These are phyloP conservation scores for Pinus taeda DNA, from an alignment of 75 land plant species.

Conservation along the genomic window DNA sequence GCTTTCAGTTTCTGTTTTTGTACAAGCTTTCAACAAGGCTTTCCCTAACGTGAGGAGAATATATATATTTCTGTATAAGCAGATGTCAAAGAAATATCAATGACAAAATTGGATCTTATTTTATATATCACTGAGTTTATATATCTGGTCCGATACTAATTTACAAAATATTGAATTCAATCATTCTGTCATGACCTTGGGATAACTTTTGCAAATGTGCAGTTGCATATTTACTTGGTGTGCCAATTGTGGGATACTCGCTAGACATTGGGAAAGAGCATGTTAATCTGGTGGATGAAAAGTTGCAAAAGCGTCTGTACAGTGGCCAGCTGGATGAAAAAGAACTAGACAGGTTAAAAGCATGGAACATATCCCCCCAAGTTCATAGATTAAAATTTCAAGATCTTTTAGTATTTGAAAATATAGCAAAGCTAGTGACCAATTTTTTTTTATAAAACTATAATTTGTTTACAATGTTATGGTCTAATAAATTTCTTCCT, in stretches of 20 bases:
- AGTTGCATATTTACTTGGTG: slow-evolving; percentile 91
- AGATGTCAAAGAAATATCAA: neutral
- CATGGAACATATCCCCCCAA: neutral
- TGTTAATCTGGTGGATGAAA: slow-evolving; percentile 79
- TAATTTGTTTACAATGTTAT: neutral
- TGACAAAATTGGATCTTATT: neutral
- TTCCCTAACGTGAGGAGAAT: too few species aligned
- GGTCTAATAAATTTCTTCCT: neutral
- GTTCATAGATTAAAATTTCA: neutral
- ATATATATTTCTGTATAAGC: neutral
- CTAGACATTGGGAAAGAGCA: slow-evolving; percentile 95
- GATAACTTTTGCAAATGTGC: slow-evolving; percentile 5
- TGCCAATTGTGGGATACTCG: slow-evolving; percentile 88
- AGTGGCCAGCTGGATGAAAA: slow-evolving; percentile 80
- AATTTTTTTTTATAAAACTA: neutral
- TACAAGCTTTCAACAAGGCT: too few species aligned
- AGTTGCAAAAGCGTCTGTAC: slow-evolving; percentile 77
- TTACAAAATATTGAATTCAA: neutral
- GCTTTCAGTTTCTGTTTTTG: too few species aligned
- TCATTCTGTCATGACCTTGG: neutral
- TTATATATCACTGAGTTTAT: neutral
- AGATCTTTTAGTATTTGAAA: neutral
- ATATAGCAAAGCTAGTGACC: neutral
- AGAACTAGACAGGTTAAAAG: slow-evolving; percentile 77
- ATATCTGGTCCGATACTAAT: neutral